Percentiles rank a stretch among this genome's conserved stretches.
phyloP scores from a whole-genome alignment of 2,329 filamentous ascomycete species.

The Pochonia chlamydosporia region DNA sequence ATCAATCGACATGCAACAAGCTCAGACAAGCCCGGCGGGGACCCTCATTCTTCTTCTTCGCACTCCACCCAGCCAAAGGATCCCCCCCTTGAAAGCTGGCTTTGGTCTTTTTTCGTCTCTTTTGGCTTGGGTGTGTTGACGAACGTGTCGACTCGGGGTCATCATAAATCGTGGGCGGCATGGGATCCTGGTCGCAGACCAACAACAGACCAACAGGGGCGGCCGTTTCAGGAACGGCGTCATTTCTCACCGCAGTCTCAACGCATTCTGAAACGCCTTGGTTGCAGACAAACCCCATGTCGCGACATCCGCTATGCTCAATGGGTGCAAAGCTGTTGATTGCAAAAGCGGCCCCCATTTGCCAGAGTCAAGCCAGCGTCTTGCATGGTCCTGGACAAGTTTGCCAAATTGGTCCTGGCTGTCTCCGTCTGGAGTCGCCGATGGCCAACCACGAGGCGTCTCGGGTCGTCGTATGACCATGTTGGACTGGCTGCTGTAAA shows the following conservation, averaged over 20 bases:
- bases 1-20: neutral
- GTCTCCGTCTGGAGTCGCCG: slow-evolving; percentile 11
- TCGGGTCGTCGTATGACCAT: slow-evolving; percentile 12
- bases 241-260: slow-evolving; percentile 20
- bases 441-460: slow-evolving; percentile 11
- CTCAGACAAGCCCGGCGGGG: neutral
- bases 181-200: slow-evolving; percentile 10
- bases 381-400: slow-evolving; percentile 3
- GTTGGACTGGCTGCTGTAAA: slow-evolving; percentile 1
- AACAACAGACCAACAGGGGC: slow-evolving; percentile 2
- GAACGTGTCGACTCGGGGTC: slow-evolving; percentile 1
- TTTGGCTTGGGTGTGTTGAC: neutral
- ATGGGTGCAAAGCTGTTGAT: neutral
- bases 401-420: slow-evolving; percentile 1
- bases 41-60: neutral
- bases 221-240: slow-evolving; percentile 23
- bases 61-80: slow-evolving; percentile 5
- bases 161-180: slow-evolving; percentile 1
- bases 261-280: slow-evolving; percentile 21
- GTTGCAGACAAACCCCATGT: slow-evolving; percentile 8
- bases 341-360: slow-evolving; percentile 1
- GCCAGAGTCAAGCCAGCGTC: neutral
- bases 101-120: neutral
- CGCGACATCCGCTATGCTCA: slow-evolving; percentile 6
- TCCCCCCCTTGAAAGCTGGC: neutral